Evolutionary conservation across 2,329 filamentous ascomycete species (phyloP).

Genomic region (Zymoseptoria brevis): DNA sequence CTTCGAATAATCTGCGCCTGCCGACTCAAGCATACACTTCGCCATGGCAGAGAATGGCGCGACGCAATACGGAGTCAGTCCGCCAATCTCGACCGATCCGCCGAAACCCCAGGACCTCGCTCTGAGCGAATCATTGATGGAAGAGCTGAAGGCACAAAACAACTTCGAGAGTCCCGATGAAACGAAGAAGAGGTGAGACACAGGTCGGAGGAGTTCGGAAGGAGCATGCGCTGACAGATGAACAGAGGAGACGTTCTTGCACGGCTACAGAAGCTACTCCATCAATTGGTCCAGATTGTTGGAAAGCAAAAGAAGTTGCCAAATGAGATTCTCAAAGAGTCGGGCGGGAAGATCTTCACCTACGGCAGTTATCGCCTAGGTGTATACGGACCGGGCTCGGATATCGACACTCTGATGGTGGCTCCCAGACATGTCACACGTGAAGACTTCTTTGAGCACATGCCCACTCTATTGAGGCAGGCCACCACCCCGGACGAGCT

Average conservation of each 20-base stretch:
- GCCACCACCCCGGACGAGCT: constrained; percentile 74
- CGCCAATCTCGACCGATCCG: constrained; percentile 65
- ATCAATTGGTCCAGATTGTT: constrained; percentile 80
- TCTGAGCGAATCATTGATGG: constrained; percentile 69
- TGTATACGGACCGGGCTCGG: constrained; percentile 88
- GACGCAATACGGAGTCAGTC: constrained; percentile 12
- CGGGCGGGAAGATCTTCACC: constrained; percentile 87
- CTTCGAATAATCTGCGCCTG: background rate
- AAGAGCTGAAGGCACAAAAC: constrained; percentile 79
- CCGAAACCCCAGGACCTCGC: constrained; percentile 71
- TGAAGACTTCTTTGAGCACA: constrained; percentile 85
- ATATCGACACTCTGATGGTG: constrained; percentile 94
- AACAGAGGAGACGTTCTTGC: constrained; percentile 63
- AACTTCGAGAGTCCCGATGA: constrained; percentile 83
- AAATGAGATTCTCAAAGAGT: constrained; percentile 68
- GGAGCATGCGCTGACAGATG: constrained; percentile 9
- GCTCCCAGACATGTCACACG: constrained; percentile 82
- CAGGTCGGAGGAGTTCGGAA: background rate
- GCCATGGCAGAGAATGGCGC: constrained; percentile 8
- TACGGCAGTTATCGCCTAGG: constrained; percentile 94
- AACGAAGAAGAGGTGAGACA: constrained; percentile 65
- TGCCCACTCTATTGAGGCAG: constrained; percentile 68
- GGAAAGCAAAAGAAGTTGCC: constrained; percentile 66
- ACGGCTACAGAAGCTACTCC: constrained; percentile 68
- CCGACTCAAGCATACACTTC: background rate